Percentiles rank a stretch among this genome's conserved stretches.
phyloP scores from a whole-genome alignment of 1,284 basidiomycete species.

The Austroboletus niveus region DNA sequence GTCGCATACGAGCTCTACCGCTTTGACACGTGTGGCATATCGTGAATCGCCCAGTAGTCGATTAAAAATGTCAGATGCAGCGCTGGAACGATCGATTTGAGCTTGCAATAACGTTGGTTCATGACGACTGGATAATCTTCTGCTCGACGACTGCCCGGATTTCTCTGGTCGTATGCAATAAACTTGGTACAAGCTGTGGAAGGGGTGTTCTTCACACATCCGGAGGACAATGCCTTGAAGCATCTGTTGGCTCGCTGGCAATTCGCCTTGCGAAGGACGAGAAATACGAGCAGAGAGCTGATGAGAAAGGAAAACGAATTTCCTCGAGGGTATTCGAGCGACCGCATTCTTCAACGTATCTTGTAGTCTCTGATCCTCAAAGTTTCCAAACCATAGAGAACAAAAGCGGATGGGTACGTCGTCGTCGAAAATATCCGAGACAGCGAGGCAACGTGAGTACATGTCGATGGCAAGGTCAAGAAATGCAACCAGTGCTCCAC shows the following conservation, averaged over 20 bases:
- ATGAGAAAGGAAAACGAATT: slow-evolving; percentile 89
- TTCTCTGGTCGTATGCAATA: slow-evolving; percentile 63
- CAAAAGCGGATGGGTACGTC: slow-evolving; percentile 78
- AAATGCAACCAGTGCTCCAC: slow-evolving; percentile 60
- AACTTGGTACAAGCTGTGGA: slow-evolving; percentile 90
- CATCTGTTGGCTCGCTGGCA: slow-evolving; percentile 54
- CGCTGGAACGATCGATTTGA: slow-evolving; percentile 53
- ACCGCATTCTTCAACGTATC: slow-evolving; percentile 52
- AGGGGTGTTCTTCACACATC: slow-evolving; percentile 90
- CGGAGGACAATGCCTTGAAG: slow-evolving; percentile 68
- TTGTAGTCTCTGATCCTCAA: slow-evolving; percentile 58
- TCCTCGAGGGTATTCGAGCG: slow-evolving; percentile 75
- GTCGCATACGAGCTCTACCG: slow-evolving; percentile 67
- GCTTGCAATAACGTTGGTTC: slow-evolving; percentile 35
- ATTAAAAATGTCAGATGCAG: slow-evolving; percentile 71
- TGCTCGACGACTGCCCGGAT: slow-evolving; percentile 17
- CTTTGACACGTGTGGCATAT: slow-evolving; percentile 43
- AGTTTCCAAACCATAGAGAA: slow-evolving; percentile 91
- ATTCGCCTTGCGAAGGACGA: slow-evolving; percentile 33
- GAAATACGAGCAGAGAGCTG: slow-evolving; percentile 89
- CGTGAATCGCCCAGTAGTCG: slow-evolving; percentile 47
- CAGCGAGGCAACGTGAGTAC: slow-evolving; percentile 74
- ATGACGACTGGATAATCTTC: slow-evolving; percentile 44
- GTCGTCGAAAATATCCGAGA: slow-evolving; percentile 74
- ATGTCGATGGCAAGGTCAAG: slow-evolving; percentile 77